Evolutionary conservation across 331 rosid genomes (phyloP).

Genomic region (Pyracantha coccinea): DNA sequence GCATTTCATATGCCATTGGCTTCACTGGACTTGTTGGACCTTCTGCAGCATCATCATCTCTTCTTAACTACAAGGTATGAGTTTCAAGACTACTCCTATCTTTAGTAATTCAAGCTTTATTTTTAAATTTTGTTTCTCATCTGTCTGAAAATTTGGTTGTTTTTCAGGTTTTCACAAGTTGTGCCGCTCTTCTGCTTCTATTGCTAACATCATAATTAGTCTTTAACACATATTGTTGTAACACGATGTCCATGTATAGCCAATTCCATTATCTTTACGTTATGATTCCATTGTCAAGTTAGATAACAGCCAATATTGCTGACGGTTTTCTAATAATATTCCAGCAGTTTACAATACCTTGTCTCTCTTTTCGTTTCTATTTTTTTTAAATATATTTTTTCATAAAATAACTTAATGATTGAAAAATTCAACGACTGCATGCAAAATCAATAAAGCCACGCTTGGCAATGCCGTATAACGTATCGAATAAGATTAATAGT

Average conservation of each 20-base stretch:
- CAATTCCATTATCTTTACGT: conserved; percentile 15
- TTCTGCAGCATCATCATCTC: conserved; percentile 56
- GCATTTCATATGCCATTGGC: conserved; percentile 72
- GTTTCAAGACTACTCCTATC: neutral
- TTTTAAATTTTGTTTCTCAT: neutral
- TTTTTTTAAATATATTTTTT: too few species aligned
- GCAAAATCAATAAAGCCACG: too few species aligned
- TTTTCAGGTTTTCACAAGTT: conserved; percentile 42
- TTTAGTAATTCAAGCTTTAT: too few species aligned
- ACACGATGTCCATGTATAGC: neutral
- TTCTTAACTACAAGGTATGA: conserved; percentile 58
- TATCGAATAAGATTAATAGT: too few species aligned
- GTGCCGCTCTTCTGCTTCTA: conserved; percentile 33
- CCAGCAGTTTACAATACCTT: neutral
- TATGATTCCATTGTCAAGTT: neutral
- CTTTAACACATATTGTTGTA: neutral
- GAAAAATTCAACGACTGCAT: too few species aligned
- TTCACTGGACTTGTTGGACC: conserved; percentile 56
- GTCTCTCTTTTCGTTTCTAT: neutral
- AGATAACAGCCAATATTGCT: conserved; percentile 5
- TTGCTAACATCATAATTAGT: conserved; percentile 13
- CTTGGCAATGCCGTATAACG: too few species aligned
- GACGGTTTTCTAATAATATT: conserved; percentile 1
- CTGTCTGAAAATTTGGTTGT: neutral
- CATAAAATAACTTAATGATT: too few species aligned